Base-by-base conservation (phyloP, 805 yeast species). In the Blastobotrys peoriensis region DNA sequence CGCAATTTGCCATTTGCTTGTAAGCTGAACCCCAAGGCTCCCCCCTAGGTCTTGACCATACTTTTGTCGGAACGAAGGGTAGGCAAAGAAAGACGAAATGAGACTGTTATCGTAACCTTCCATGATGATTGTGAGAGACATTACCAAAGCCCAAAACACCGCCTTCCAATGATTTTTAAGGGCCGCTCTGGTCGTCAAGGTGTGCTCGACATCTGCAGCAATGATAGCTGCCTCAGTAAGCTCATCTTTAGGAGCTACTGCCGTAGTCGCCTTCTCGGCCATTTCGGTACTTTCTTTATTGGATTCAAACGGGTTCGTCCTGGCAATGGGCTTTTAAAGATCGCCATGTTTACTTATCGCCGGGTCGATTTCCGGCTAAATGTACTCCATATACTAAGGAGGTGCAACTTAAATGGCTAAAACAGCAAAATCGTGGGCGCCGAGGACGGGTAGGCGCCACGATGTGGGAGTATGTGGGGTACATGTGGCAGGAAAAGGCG, bases 61-160 rank as follows among this genome's bases (percentile, higher is more conserved):
- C 49, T 63, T 64, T 41, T 53, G 52, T 38, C 58, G 57, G 49
- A 74, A 74, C 16, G 68, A 63, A 1, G 74, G 74, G 51, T 68
- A 64, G 2, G 69, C 75, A 57, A 61, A 73, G 53, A 74, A 66
- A 3, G 70, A 59, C 21, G 60, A 55, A 38, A 73, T 55, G 38
- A 74, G 59, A 30, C 57, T 59, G 10, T 61, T 54, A 50, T 73
- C 78, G 55, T 70, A 73, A 16, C 77, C 78, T 51, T 71, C 77
- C 76, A 73, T 73, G 45, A 73, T 52, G 43, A 73, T 58, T 21
- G 73, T 65, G 4, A 68, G 50, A 2, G 75, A 69, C 30, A 73
- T 53, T 33, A 70, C 56, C 13, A 71, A 48, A 2, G 76, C 67
- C 77, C 77, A 74, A 38, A 64, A 47, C 2, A 65, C 67, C 5